A percentile compares a stretch with the other conserved stretches of the same genome.
phyloP scores from a whole-genome alignment of 2,329 filamentous ascomycete species.

The Trichoderma lentiforme region DNA sequence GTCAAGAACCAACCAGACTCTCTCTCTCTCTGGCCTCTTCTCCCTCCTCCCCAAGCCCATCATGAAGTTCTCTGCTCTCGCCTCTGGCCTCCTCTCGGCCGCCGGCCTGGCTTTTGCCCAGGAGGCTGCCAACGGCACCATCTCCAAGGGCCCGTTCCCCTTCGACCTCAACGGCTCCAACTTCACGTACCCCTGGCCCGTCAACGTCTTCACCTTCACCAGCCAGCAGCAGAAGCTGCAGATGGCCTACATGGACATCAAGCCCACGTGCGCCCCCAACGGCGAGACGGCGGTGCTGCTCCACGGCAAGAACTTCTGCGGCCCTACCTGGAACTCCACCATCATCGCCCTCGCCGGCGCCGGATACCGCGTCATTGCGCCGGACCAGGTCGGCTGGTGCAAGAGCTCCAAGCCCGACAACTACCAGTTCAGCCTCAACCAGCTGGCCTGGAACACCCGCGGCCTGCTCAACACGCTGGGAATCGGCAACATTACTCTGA shows the following conservation, averaged over 20 bases:
- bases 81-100: conserved; percentile 21
- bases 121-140: conserved; percentile 29
- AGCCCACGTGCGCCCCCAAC: conserved; percentile 33
- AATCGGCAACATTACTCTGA: conserved; percentile 43
- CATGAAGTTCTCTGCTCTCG: conserved; percentile 29
- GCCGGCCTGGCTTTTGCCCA: conserved; percentile 23
- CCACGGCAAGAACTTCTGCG: conserved; percentile 57
- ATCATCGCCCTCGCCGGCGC: conserved; percentile 38
- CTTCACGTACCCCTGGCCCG: conserved; percentile 51
- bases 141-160: conserved; percentile 37
- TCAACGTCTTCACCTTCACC: conserved; percentile 46
- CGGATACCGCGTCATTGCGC: conserved; percentile 51
- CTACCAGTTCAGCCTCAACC: conserved; percentile 53
- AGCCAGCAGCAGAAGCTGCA: conserved; percentile 47
- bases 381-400: conserved; percentile 57
- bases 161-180: conserved; percentile 47
- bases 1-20: not conserved
- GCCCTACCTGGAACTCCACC: conserved; percentile 49
- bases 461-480: conserved; percentile 43
- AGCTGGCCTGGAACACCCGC: conserved; percentile 50
- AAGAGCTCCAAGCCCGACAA: conserved; percentile 50
- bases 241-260: conserved; percentile 56
- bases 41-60: not conserved
- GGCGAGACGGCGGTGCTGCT: conserved; percentile 46
- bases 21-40: not conserved